A percentile compares a stretch with the other conserved stretches of the same genome.
Evolutionary conservation across 768 basidiomycete genomes (phyloP).

Genomic region (Amanita subjunquillea): DNA sequence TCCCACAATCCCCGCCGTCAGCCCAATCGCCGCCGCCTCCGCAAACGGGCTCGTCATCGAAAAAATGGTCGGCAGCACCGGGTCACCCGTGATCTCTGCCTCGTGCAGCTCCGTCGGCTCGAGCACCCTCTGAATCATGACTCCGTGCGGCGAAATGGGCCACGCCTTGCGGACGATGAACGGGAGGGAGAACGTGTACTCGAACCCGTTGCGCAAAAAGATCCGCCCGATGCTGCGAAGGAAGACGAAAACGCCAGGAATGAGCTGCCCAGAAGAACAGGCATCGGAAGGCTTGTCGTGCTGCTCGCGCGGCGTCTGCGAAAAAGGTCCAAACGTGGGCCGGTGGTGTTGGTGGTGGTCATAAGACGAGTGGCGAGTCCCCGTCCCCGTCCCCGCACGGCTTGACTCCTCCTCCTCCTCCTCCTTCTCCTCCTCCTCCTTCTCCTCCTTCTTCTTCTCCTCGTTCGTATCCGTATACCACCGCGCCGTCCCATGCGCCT

Average conservation of each 20-base stretch:
- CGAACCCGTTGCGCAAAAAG: conserved; percentile 57
- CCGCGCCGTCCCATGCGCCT: conserved; percentile 19
- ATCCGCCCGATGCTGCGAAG: conserved; percentile 66
- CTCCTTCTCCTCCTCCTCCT: too few species aligned
- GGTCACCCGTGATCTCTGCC: conserved; percentile 53
- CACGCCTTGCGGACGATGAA: conserved; percentile 74
- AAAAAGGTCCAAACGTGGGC: conserved; percentile 48
- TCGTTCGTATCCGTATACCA: conserved; percentile 17
- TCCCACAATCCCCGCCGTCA: conserved; percentile 50
- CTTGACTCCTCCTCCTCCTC: conserved; percentile 14
- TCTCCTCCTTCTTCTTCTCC: too few species aligned
- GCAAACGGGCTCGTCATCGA: conserved; percentile 68
- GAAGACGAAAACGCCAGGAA: conserved; percentile 67
- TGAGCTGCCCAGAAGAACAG: conserved; percentile 21
- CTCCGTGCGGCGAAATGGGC: conserved; percentile 70
- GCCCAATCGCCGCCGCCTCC: conserved; percentile 62
- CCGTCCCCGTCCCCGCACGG: conserved; percentile 9
- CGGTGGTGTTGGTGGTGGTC: conserved; percentile 6
- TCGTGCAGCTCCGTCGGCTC: conserved; percentile 60
- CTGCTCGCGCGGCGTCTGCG: conserved; percentile 28
- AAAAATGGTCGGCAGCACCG: conserved; percentile 71
- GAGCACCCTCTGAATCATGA: conserved; percentile 67
- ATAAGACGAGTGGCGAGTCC: too few species aligned
- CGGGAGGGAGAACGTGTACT: conserved; percentile 72
- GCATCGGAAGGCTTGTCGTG: conserved; percentile 16